Evolutionary conservation across 768 basidiomycete genomes (phyloP).

Genomic region (Leucosporidium creatinivorum): DNA sequence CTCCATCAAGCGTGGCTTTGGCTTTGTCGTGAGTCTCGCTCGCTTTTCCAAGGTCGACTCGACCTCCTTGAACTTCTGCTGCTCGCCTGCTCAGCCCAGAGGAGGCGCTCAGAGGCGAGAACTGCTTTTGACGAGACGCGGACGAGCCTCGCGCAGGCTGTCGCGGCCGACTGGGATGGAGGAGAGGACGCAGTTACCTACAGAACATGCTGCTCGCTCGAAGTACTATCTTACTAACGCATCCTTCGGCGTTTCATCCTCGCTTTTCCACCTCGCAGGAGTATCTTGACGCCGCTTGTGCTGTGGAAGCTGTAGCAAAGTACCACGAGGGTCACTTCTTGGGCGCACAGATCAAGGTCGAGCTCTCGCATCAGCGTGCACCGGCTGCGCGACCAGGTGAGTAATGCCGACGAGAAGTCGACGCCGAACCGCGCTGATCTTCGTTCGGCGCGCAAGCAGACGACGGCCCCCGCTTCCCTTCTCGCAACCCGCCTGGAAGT

Average conservation of each 20-base stretch:
- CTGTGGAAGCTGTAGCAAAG: slow-evolving; percentile 33
- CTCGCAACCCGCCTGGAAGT: slow-evolving; percentile 20
- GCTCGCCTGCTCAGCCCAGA: too few relatives aligned
- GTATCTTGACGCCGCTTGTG: slow-evolving; percentile 27
- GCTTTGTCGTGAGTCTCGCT: slow-evolving; percentile 35
- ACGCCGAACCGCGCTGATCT: background rate
- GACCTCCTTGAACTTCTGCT: too few relatives aligned
- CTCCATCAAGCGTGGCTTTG: slow-evolving; percentile 34
- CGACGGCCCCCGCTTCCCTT: background rate
- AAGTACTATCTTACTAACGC: too few relatives aligned
- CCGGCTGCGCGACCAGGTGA: slow-evolving; percentile 6
- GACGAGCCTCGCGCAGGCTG: too few relatives aligned
- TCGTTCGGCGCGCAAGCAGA: background rate
- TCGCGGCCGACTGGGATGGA: too few relatives aligned
- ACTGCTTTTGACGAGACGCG: too few relatives aligned
- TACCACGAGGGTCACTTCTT: slow-evolving; percentile 38
- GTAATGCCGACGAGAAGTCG: slow-evolving; percentile 24
- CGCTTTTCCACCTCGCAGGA: slow-evolving; percentile 16
- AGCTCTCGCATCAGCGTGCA: slow-evolving; percentile 30
- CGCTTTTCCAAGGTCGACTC: too few relatives aligned
- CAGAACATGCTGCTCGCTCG: too few relatives aligned
- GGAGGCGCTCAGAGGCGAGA: too few relatives aligned
- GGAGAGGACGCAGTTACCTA: too few relatives aligned
- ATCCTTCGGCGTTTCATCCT: background rate
- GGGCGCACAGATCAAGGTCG: slow-evolving; percentile 37